Percentiles rank a stretch among this genome's conserved stretches.
Evolutionary conservation across 805 yeast genomes (phyloP).

Genomic region (Zygosaccharomyces lentus): DNA sequence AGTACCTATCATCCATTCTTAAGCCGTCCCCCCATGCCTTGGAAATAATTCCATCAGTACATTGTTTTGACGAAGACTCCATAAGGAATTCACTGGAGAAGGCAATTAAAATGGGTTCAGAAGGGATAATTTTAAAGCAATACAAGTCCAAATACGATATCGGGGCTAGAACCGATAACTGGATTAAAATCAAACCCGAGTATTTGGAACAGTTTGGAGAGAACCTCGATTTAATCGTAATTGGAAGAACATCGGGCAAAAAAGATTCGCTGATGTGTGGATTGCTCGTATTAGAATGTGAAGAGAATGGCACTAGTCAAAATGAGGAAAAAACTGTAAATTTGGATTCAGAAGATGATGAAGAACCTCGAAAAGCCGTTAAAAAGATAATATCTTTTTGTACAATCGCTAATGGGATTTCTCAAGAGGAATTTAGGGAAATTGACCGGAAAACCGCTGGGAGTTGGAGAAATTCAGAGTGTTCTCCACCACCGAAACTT

Average conservation of each 20-base stretch:
- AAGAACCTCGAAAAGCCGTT: constrained; percentile 10
- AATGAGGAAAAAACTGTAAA: constrained; percentile 7
- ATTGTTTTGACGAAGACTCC: constrained; percentile 45
- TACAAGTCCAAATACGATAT: constrained; percentile 53
- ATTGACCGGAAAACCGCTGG: constrained; percentile 55
- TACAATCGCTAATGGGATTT: constrained; percentile 79
- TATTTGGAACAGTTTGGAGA: constrained; percentile 84
- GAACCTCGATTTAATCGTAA: constrained; percentile 70
- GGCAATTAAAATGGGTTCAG: constrained; percentile 62
- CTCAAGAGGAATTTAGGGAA: constrained; percentile 53
- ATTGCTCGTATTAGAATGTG: constrained; percentile 44
- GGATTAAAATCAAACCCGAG: constrained; percentile 92
- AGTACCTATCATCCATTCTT: constrained; percentile 44
- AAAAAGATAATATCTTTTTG: constrained; percentile 61
- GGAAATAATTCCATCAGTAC: constrained; percentile 43
- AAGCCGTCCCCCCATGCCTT: constrained; percentile 43
- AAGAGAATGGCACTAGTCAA: constrained; percentile 12
- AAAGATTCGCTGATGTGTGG: constrained; percentile 75
- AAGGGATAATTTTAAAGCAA: constrained; percentile 78
- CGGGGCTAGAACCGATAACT: constrained; percentile 57
- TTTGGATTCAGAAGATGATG: constrained; percentile 14
- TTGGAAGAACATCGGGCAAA: constrained; percentile 71
- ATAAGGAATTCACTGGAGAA: constrained; percentile 51
- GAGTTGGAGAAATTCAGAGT: constrained; percentile 51
- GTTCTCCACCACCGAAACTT: constrained; percentile 40